phyloP scores from a whole-genome alignment of 768 basidiomycete species.

The Baorangia bicolor region DNA sequence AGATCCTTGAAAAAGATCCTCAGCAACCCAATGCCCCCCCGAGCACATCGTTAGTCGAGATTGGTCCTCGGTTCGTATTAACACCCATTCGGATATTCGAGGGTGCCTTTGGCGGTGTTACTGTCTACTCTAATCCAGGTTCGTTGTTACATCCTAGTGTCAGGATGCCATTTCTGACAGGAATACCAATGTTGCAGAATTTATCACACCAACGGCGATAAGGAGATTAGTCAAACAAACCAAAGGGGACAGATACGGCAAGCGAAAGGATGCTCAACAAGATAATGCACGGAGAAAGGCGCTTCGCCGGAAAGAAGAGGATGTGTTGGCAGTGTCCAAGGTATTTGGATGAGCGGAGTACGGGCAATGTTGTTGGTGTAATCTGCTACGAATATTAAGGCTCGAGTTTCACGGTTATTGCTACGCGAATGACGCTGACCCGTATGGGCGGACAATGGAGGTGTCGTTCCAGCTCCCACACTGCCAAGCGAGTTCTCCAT shows the following conservation, averaged over 20 bases:
- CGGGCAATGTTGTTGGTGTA: neutral
- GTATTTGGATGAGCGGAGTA: constrained; percentile 72
- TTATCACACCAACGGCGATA: constrained; percentile 82
- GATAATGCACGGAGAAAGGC: constrained; percentile 66
- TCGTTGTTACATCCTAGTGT: constrained; percentile 20
- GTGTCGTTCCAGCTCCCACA: neutral
- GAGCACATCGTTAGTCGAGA: constrained; percentile 88
- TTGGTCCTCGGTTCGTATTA: constrained; percentile 95
- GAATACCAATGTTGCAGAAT: constrained; percentile 54
- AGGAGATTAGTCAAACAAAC: constrained; percentile 67
- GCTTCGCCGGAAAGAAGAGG: constrained; percentile 62
- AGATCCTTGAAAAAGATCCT: constrained; percentile 96
- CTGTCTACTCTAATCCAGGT: constrained; percentile 96
- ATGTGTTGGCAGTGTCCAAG: constrained; percentile 79
- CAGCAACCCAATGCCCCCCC: constrained; percentile 82
- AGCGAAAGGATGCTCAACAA: constrained; percentile 74
- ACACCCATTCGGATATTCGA: constrained; percentile 98
- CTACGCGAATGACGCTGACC: neutral
- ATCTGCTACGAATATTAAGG: neutral
- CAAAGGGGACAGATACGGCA: constrained; percentile 78
- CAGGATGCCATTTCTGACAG: neutral
- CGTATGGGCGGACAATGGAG: constrained; percentile 18
- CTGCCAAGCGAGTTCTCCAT: constrained; percentile 28
- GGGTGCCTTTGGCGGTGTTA: constrained; percentile 93
- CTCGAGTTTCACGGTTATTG: neutral